Base-by-base conservation (phyloP, 495 filamentous ascomycete genomes). In the Annulohypoxylon maeteangense region DNA sequence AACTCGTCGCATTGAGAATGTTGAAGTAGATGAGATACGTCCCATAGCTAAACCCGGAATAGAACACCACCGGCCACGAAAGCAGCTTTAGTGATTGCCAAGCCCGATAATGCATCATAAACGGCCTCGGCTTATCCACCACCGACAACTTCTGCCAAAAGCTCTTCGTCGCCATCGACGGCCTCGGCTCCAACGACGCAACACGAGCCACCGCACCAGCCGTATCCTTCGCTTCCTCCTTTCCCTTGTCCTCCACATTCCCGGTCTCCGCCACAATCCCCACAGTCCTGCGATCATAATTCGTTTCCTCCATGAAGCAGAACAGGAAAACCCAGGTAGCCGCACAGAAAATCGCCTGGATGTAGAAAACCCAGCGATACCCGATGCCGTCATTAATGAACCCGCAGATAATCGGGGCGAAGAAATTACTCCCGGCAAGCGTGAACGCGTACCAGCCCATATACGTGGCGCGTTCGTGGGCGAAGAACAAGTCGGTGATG, bases 221-320 rank as follows among this genome's bases (percentile, higher is more conserved):
- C 11, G 58, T 40, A 18, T 66, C 70, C 20, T 50, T 48, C 10
- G 55, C 40, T 12, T 12, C 29, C 12, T 74, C 65, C 5, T 56
- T 65, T 25, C 60, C 53, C 48, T 74, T 78, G 11, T 78, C 74
- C 20, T 50, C 45, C 5, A n/a, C n/a, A n/a, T n/a, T 54, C 71
- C 23, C 68, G 48, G 53, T 54, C 16, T 64, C 71, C 57, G 68
- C 60, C 23, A 77, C 67, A 25, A 75, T 70, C 22, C 75, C 77
- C 22, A 78, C 61, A 20, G 72, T 75, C 10, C 38, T 68, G 11
- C 85, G 86, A 50, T 83, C 80, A 68, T 87, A 91, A 74, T 89
- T 90, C 1, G 89, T 91, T 75, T 92, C 89, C 77, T 91, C 90
- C 85, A 90, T 87, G 77, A 89, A 88, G 78, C 90, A 88, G 79